Percentiles rank a stretch among this genome's conserved stretches.
Evolutionary conservation across 1,284 basidiomycete genomes (phyloP).

Genomic region (Anthracocystis setariae): DNA sequence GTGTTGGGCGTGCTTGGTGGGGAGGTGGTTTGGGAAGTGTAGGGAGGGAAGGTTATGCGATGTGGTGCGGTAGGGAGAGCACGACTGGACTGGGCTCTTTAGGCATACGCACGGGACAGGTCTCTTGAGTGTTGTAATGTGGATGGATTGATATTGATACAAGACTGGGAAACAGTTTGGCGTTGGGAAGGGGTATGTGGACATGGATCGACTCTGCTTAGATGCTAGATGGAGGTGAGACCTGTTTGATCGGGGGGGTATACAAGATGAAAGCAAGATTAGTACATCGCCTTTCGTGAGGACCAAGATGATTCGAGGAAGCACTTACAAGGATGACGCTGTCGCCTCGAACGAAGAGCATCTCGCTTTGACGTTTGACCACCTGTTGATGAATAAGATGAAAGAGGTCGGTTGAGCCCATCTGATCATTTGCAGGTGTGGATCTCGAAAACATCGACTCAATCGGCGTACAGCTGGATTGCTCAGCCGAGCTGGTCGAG

Average conservation of each 20-base stretch:
- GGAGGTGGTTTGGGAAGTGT: background rate
- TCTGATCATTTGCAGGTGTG: background rate
- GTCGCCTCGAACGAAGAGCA: slow-evolving; percentile 93
- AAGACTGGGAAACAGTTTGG: background rate
- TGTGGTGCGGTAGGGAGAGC: too few species aligned
- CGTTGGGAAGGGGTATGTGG: background rate
- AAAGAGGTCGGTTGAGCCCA: background rate
- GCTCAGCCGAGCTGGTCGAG: background rate
- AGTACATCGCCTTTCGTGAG: too few species aligned
- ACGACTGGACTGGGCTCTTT: too few species aligned
- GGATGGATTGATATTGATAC: slow-evolving; percentile 25
- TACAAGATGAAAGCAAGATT: too few species aligned
- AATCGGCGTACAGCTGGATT: background rate
- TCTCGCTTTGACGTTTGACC: slow-evolving; percentile 92
- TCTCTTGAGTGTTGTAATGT: too few species aligned
- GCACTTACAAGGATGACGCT: slow-evolving; percentile 66
- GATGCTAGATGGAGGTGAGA: slow-evolving; percentile 56
- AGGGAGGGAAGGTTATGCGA: too few species aligned
- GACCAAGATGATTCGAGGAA: too few species aligned
- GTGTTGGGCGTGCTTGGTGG: background rate
- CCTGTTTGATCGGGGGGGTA: too few species aligned
- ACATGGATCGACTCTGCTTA: slow-evolving; percentile 10
- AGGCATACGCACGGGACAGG: too few species aligned
- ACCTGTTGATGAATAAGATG: slow-evolving; percentile 72
- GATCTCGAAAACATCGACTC: background rate